Evolutionary conservation across 2,329 filamentous ascomycete species (phyloP).

Genomic region (Pseudocercospora vitis): DNA sequence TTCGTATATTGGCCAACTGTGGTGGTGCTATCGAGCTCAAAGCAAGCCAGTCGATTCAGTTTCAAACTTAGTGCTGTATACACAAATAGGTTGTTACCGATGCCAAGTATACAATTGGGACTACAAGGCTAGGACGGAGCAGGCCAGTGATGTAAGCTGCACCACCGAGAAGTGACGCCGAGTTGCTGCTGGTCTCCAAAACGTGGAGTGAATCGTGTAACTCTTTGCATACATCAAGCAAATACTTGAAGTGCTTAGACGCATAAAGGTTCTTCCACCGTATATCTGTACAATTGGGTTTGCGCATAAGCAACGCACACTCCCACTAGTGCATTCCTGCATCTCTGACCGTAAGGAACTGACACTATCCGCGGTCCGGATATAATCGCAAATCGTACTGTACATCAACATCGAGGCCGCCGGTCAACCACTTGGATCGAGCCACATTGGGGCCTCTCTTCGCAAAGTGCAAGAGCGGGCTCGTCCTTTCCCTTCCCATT

Average conservation of each 20-base stretch:
- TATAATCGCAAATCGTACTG: conserved; percentile 21
- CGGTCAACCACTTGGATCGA: conserved; percentile 24
- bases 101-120: too few species aligned
- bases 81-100: too few species aligned
- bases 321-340: neutral
- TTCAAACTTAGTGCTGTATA: too few species aligned
- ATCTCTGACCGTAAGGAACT: neutral
- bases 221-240: too few species aligned
- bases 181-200: too few species aligned
- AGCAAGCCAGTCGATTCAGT: too few species aligned
- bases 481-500: conserved; percentile 50
- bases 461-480: conserved; percentile 46
- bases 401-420: conserved; percentile 19
- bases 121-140: too few species aligned
- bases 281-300: neutral
- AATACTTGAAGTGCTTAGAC: neutral
- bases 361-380: conserved; percentile 7
- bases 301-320: neutral
- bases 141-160: too few species aligned
- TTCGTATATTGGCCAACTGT: neutral
- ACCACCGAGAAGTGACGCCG: too few species aligned
- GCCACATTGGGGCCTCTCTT: conserved; percentile 23
- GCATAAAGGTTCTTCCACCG: neutral
- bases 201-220: too few species aligned
- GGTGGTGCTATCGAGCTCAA: neutral